Conservation (phyloP, 2,329 filamentous ascomycete genomes). For the Stachybotrys echinatus region DNA sequence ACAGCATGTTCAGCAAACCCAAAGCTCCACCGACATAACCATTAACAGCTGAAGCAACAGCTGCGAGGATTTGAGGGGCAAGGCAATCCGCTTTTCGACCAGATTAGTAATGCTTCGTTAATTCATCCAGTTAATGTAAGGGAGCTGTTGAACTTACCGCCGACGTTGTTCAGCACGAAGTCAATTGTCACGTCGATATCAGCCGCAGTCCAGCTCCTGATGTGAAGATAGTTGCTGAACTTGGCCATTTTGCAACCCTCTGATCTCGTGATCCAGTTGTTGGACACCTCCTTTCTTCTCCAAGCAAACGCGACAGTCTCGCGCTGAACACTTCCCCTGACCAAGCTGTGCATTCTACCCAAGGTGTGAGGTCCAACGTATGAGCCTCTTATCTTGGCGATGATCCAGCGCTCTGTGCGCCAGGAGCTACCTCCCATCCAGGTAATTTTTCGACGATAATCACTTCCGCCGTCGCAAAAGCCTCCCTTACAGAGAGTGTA, state of each 20-base stretch:
- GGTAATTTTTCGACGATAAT: background rate
- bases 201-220: background rate
- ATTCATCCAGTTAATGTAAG: too few relatives aligned
- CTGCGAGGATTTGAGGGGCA: too few relatives aligned
- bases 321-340: background rate
- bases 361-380: background rate
- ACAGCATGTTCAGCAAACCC: too few relatives aligned
- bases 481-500: background rate
- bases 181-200: background rate
- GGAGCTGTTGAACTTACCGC: background rate
- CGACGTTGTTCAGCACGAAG: background rate
- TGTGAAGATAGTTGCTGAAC: background rate
- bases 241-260: conserved; percentile 1
- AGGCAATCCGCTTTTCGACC: too few relatives aligned
- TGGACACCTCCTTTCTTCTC: background rate
- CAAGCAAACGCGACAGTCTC: background rate
- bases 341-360: background rate
- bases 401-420: background rate
- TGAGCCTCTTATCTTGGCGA: background rate
- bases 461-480: background rate
- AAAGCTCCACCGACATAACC: too few relatives aligned
- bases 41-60: too few relatives aligned
- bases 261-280: background rate
- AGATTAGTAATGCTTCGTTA: too few relatives aligned
- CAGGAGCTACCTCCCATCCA: background rate